Conservation (phyloP, 805 yeast genomes). For the Wickerhamomyces rabaulensis region DNA sequence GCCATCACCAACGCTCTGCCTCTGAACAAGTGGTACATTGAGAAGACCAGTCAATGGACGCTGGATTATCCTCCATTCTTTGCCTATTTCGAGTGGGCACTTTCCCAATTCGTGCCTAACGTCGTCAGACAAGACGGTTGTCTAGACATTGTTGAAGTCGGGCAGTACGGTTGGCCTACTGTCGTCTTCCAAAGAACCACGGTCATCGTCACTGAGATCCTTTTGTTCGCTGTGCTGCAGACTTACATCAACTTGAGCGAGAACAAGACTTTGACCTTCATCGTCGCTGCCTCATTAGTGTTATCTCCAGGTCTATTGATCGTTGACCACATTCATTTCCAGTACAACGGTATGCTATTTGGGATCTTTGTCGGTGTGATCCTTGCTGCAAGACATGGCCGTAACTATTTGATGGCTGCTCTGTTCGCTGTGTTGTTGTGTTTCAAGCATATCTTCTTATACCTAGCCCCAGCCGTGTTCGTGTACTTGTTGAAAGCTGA, state of each 20-base stretch:
- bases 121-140: conserved; percentile 70
- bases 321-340: conserved; percentile 95
- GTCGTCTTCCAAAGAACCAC: conserved; percentile 75
- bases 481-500: conserved; percentile 70
- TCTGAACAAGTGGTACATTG: conserved; percentile 74
- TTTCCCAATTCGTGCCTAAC: conserved; percentile 67
- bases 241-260: conserved; percentile 54
- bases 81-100: conserved; percentile 87
- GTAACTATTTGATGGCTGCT: conserved; percentile 55
- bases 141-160: conserved; percentile 58
- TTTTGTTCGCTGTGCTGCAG: conserved; percentile 66
- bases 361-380: conserved; percentile 75
- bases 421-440: conserved; percentile 76
- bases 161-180: conserved; percentile 73
- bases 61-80: conserved; percentile 96
- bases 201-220: conserved; percentile 71
- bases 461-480: conserved; percentile 92
- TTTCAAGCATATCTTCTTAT: conserved; percentile 90
- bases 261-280: conserved; percentile 46
- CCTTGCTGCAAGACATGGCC: conserved; percentile 57
- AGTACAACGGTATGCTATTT: conserved; percentile 91
- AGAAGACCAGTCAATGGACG: conserved; percentile 82
- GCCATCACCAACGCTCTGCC: conserved; percentile 83
- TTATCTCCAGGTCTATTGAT: conserved; percentile 87
- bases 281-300: conserved; percentile 75